Percentiles rank a stretch among this genome's conserved stretches.
These are phyloP conservation scores for Geotrichum phurueaensis DNA, from an alignment of 1,139 yeast genomes.

Conservation along the genomic window DNA sequence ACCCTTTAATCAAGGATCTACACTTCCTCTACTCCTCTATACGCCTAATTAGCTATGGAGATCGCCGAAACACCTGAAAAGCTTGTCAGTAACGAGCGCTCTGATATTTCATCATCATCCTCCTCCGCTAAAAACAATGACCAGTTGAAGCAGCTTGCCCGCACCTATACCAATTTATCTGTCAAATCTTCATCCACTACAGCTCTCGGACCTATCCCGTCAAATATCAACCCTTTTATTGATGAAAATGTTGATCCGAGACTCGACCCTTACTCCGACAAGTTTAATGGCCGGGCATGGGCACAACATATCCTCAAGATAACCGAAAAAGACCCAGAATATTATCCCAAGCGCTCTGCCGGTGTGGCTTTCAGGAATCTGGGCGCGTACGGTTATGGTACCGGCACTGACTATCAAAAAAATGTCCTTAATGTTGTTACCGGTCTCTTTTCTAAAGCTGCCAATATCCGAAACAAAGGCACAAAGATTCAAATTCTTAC, in stretches of 20 bases:
- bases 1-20: too few species aligned
- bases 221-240: constrained; percentile 15
- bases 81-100: not conserved
- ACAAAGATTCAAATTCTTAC: constrained; percentile 52
- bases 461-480: constrained; percentile 24
- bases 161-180: constrained; percentile 11
- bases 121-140: not conserved
- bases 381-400: constrained; percentile 68
- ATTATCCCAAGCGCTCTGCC: constrained; percentile 46
- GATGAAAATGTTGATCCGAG: constrained; percentile 7
- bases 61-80: not conserved
- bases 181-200: not conserved
- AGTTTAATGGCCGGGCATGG: constrained; percentile 65
- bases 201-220: constrained; percentile 9
- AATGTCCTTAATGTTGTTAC: constrained; percentile 52
- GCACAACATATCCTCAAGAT: constrained; percentile 60
- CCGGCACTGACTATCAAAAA: constrained; percentile 74
- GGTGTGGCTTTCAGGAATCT: constrained; percentile 67
- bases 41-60: not conserved
- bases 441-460: constrained; percentile 25
- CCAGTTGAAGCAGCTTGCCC: constrained; percentile 3
- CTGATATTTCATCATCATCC: not conserved
- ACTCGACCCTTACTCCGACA: constrained; percentile 50
- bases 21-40: not conserved
- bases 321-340: constrained; percentile 52